Base-by-base conservation (phyloP, 108 stramenopile species). In the Cyclotella baltica region DNA sequence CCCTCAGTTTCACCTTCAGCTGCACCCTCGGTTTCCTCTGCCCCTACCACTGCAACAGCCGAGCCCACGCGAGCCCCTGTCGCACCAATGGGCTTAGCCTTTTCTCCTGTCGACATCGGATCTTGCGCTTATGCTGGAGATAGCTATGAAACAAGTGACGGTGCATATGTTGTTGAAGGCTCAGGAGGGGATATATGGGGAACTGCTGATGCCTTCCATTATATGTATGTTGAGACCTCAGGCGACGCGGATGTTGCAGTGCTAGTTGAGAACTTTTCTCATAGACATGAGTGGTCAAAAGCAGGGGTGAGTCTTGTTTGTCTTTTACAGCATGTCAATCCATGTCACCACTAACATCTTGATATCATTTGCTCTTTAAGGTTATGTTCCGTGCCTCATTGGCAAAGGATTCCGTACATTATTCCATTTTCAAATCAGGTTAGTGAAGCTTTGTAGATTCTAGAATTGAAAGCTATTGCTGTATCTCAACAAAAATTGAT, bases 201-300 rank as follows among this genome's bases (percentile, higher is more conserved):
- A 20, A 47, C 33, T 57, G 28, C 27, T 48, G 81, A 82, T 62
- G 63, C 20, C 4, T 76, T 82, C 58, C 81, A 82, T 67, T 82
- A 72, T 29, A 72, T 82, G 81, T 76, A 58, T 37, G 46, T 82
- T 22, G 73, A 75, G 52, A 82, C 75, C 15, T 76, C 81, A n/a
- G 81, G 81, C 0, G 81, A 82, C 67, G 58, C 55, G 16, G 73
- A 70, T 4, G 51, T 82, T 52, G 63, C 75, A 4, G 62, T 69
- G 10, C 50, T 75, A n/a, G 20, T 82, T 50, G 57, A 75, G n/a
- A 64, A 40, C 34, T 52, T 82, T 23, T 31, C 68, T n/a, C 51
- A 46, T 48, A 19, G 4, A 3, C 3, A 43, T 31, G 22, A 51
- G 38, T 81, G 73, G 80, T 59, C 80, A 16, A 81, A 81, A 53